Evolutionary conservation across 306 rosid genomes (phyloP), one percentile per base, ranked within the genome.

Genomic region (Quercus mongolica): DNA sequence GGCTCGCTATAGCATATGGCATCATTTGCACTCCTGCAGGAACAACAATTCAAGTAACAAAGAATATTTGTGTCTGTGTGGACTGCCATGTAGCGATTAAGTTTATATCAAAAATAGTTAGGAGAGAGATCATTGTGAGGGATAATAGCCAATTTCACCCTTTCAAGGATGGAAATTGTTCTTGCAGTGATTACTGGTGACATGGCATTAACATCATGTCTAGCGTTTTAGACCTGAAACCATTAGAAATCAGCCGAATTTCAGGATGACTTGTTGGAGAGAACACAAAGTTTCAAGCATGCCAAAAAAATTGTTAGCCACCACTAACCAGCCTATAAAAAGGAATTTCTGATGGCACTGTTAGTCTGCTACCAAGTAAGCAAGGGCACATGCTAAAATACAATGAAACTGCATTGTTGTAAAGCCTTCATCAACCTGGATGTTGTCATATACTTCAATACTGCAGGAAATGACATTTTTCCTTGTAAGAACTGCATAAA

Each of bases 61-160:
- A 94, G 89, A 94, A 94, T 30, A 30, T 30, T 4, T 30, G 31
- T 30, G 31, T 30, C 4, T 30, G 31, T 30, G 31, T 30, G 31
- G 97, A 94, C 63, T 90, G 97, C 79, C 97, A 94, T 61, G 79
- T 86, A 1, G 97, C 94, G 55, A 91, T 84, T 6, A 92, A 94
- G 72, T 83, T 83, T 73, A 91, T 94, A 23, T 83, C 94, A 3
- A 92, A 87, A 78, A 91, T 94, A 26, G 91, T 86, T 55, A 89
- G 90, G 61, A 81, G 98, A 84, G 98, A 94, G 85, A 91, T 94
- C 11, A 76, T 91, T 55, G 92, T 94, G 74, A 86, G 98, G 85
- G 97, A 94, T 77, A 91, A 87, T 56, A 94, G 92, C 74, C 81
- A 97, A 71, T 94, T 92, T 87, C 98, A 94, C 87, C 98, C 91